phyloP scores from a whole-genome alignment of 2,329 filamentous ascomycete genomes.

The Esteya vermicola region DNA sequence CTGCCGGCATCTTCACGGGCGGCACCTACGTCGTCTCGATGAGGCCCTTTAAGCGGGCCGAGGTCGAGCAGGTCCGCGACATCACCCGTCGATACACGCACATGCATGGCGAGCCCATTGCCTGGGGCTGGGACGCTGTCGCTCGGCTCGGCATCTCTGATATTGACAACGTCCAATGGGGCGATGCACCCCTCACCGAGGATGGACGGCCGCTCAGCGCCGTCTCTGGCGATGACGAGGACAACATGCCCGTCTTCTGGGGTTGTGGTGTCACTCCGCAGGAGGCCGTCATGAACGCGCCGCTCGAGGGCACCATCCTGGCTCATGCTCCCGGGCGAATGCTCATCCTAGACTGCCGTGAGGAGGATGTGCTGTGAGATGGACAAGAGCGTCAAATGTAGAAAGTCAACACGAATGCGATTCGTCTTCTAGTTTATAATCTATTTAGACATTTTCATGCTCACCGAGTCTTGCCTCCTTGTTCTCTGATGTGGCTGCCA shows the following conservation, averaged over 20 bases:
- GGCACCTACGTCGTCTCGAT: conserved; percentile 48
- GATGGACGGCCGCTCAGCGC: conserved; percentile 21
- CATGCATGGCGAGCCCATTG: conserved; percentile 45
- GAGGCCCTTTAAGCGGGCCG: conserved; percentile 36
- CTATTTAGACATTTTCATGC: no score
- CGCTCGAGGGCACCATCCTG: conserved; percentile 40
- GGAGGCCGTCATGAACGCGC: conserved; percentile 44
- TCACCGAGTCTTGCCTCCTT: no score
- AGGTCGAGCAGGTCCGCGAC: conserved; percentile 36
- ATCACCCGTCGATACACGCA: conserved; percentile 39
- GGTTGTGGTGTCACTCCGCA: conserved; percentile 55
- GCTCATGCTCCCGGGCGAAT: conserved; percentile 49
- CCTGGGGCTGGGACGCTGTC: conserved; percentile 13
- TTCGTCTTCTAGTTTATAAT: no score
- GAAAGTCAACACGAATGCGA: no score
- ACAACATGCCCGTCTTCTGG: conserved; percentile 43
- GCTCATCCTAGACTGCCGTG: conserved; percentile 35
- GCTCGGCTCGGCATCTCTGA: conserved; percentile 35
- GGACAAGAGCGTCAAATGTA: no score
- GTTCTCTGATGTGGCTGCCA: no score
- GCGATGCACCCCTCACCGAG: conserved; percentile 28
- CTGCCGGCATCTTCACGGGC: conserved; percentile 42
- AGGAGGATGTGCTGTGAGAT: background rate
- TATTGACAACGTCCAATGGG: conserved; percentile 40
- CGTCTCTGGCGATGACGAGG: conserved; percentile 18